phyloP scores from a whole-genome alignment of 1,284 basidiomycete genomes.

The Austropuccinia psidii region DNA sequence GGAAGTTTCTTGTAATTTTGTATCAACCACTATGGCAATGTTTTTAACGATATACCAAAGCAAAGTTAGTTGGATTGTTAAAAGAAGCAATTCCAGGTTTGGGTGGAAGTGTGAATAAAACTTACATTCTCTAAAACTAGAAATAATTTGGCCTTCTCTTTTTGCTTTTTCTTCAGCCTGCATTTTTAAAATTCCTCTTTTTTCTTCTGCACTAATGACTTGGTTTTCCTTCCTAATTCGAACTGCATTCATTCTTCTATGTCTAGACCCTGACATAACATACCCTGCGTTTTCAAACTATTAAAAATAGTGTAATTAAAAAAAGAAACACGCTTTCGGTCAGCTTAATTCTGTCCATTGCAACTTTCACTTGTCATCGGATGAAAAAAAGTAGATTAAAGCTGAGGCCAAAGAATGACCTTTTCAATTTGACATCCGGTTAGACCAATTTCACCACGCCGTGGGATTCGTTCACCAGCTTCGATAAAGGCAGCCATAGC shows the following conservation, averaged over 20 bases:
- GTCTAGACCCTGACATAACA: conserved; percentile 93
- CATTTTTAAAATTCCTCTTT: conserved; percentile 81
- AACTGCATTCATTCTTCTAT: conserved; percentile 68
- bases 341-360: too few relatives aligned
- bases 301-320: not conserved
- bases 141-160: conserved; percentile 61
- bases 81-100: too few relatives aligned
- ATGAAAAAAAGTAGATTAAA: not conserved
- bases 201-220: conserved; percentile 95
- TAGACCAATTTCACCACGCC: conserved; percentile 95
- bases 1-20: conserved; percentile 27
- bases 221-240: conserved; percentile 98
- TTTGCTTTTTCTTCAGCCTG: conserved; percentile 86
- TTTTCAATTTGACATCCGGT: conserved; percentile 72
- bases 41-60: not conserved
- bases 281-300: conserved; percentile 82
- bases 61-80: not conserved
- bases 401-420: not conserved
- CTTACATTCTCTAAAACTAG: conserved; percentile 47
- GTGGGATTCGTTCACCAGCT: conserved; percentile 85
- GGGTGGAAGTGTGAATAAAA: too few relatives aligned
- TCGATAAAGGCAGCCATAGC: conserved; percentile 94
- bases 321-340: too few relatives aligned
- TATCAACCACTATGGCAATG: conserved; percentile 21
- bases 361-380: too few relatives aligned